phyloP scores from a whole-genome alignment of 148 eudicot genomes.

The Drosera capensis region DNA sequence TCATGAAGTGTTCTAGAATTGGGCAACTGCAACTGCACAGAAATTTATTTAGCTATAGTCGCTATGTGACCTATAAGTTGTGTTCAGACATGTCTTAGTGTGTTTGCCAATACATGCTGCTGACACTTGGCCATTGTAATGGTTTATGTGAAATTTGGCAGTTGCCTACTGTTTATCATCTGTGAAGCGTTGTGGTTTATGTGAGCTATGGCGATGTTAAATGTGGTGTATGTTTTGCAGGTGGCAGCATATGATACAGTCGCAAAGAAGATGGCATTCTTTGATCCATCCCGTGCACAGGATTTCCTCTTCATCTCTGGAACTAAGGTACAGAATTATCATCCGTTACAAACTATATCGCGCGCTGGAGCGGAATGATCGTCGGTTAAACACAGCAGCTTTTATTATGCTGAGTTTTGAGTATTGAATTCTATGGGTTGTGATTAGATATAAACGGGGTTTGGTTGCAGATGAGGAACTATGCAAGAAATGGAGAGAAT shows the following conservation, averaged over 20 bases:
- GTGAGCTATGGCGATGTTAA: background rate
- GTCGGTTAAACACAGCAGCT: no score
- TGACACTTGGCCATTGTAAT: no score
- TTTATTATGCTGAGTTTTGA: background rate
- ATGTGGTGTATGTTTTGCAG: slow-evolving; percentile 19
- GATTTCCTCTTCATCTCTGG: slow-evolving; percentile 85
- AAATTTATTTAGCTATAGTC: no score
- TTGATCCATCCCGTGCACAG: slow-evolving; percentile 71
- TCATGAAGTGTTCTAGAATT: no score
- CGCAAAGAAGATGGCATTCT: slow-evolving; percentile 60
- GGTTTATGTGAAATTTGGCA: no score
- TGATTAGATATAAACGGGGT: background rate
- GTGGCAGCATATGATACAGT: slow-evolving; percentile 77
- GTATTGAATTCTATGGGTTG: background rate
- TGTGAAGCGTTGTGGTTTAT: background rate
- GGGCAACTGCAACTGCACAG: no score
- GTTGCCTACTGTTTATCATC: background rate
- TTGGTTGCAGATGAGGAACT: slow-evolving; percentile 54
- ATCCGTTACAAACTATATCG: no score
- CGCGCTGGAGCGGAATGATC: no score
- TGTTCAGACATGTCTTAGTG: no score
- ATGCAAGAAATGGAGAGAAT: slow-evolving; percentile 61
- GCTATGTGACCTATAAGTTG: no score
- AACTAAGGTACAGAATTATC: slow-evolving; percentile 38
- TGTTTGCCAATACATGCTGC: no score